Base-by-base conservation (phyloP, 1,139 yeast genomes). In the Blastobotrys aristatus region DNA sequence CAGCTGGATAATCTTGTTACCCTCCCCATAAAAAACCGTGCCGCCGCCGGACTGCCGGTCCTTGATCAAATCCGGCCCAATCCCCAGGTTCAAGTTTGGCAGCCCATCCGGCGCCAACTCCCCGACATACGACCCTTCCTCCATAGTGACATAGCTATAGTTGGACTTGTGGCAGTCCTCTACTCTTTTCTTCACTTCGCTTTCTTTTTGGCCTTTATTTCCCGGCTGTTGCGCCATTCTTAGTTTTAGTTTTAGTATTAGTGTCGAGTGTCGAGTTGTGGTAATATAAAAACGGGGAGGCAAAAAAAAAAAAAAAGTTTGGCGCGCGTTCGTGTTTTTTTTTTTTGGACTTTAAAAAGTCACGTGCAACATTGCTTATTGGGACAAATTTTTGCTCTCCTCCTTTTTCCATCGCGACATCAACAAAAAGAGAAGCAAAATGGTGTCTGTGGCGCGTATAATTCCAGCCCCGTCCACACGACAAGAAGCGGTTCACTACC, bases 61-160 rank as follows among this genome's bases (percentile, higher is more conserved):
- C 35, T 95, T 81, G 29, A 92, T 82, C 60, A 80, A 90, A 64
- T 90, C 97, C 0, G 97, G 97, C 0, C 98, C 98, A 30, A 89
- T 70, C 43, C 61, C 60, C 35, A 56, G 50, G 32, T 54, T 54
- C 24, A 67, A 59, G 22, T 55, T 49, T 10, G 22, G 6, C n/a
- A 44, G 31, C 22, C 47, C 47, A 4, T 35, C 31, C 22, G 16
- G 32, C 17, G 20, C 38, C 6, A 44, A n/a, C 13, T 4, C 13
- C 11, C 37, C 37, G n/a, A 16, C 18, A 2, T 22, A 16, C 6
- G 37, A 18, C 16, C 35, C 11, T 18, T 44, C 47, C 14, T 44
- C 43, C 5, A 44, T 44, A 2, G 43, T 36, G 11, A 32, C 32
- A 44, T 44, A 44, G 4, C 24, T 13, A 24, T 44, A 44, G n/a